Percentiles rank a stretch among this genome's conserved stretches.
Evolutionary conservation across 2,329 filamentous ascomycete genomes (phyloP).

Genomic region (Tolypocladium inflatum): DNA sequence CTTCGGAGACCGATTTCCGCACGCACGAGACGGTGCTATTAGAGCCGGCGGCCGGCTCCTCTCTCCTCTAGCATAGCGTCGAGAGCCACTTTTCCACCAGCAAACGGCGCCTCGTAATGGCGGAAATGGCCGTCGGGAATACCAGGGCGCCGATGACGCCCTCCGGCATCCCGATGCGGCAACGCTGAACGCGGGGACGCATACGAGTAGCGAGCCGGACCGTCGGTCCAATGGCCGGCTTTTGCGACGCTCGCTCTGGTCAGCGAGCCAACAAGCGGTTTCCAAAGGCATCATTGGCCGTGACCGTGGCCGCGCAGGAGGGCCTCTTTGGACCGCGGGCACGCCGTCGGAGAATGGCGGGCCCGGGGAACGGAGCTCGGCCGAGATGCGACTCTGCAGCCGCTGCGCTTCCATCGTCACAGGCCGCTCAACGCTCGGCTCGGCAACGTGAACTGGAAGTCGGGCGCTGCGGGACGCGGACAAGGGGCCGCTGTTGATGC

Average conservation of each 20-base stretch:
- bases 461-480: too few species aligned
- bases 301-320: neutral
- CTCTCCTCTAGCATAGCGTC: neutral
- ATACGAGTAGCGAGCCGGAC: neutral
- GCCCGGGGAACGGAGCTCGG: neutral
- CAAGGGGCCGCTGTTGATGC: too few species aligned
- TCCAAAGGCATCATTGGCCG: neutral
- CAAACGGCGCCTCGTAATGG: neutral
- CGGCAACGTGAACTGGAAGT: neutral
- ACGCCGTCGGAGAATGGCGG: neutral
- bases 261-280: neutral
- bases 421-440: neutral
- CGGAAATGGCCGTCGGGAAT: neutral
- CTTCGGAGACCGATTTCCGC: neutral
- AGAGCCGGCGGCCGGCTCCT: neutral
- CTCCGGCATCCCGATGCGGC: neutral
- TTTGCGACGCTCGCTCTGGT: neutral
- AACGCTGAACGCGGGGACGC: neutral
- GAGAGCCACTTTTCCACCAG: neutral
- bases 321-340: neutral
- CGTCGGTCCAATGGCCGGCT: neutral
- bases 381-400: neutral
- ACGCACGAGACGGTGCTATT: neutral
- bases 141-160: neutral
- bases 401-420: neutral